Evolutionary conservation across 78 protist genomes (phyloP).

Genomic region (Creolimax fragrantissima): DNA sequence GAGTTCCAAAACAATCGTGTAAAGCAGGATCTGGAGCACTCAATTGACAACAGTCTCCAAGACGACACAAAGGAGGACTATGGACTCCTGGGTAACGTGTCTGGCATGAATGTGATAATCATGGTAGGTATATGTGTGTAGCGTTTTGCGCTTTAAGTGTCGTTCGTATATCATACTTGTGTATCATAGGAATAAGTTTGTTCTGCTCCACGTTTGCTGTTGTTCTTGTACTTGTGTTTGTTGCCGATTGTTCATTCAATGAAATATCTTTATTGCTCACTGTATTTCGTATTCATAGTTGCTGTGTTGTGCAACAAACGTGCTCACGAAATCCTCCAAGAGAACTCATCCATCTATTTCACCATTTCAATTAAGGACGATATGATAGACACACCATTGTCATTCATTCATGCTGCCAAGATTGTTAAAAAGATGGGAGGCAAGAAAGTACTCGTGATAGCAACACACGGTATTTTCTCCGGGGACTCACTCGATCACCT

Average conservation of each 20-base stretch:
- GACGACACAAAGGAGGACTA: background rate
- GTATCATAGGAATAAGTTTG: too few species aligned
- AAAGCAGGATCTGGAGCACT: background rate
- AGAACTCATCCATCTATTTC: too few species aligned
- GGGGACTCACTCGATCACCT: constrained; percentile 54
- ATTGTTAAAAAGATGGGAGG: constrained; percentile 53
- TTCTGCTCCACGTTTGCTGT: too few species aligned
- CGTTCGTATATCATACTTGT: background rate
- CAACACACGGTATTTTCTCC: constrained; percentile 48
- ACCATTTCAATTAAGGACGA: constrained; percentile 40
- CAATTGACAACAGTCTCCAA: background rate
- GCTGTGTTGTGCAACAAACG: too few species aligned
- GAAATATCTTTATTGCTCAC: too few species aligned
- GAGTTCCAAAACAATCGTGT: background rate
- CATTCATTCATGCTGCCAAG: constrained; percentile 46
- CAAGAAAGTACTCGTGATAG: constrained; percentile 31
- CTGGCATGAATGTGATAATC: background rate
- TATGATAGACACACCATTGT: constrained; percentile 58
- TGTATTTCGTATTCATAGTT: too few species aligned
- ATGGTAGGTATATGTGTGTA: background rate
- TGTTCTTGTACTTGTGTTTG: too few species aligned
- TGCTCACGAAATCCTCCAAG: too few species aligned
- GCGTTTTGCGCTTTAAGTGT: background rate
- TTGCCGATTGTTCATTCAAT: too few species aligned
- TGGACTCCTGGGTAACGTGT: constrained; percentile 38